A percentile compares a stretch with the other conserved stretches of the same genome.
Evolutionary conservation across 495 filamentous ascomycete species (phyloP).

Genomic region (Talaromyces wortmannii): DNA sequence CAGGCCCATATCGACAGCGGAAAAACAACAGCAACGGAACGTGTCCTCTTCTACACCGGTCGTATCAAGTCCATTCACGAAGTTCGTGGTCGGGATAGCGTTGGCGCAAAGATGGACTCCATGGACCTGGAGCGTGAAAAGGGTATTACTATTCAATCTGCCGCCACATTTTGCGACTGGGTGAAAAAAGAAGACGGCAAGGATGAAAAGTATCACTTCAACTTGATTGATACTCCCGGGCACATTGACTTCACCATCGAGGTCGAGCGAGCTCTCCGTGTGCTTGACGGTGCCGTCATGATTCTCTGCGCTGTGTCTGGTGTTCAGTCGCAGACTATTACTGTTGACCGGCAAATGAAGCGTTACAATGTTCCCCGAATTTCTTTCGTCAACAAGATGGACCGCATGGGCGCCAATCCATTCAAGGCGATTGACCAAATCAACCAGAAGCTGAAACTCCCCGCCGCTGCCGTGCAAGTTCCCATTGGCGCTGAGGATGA

Average conservation of each 20-base stretch:
- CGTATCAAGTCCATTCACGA: slow-evolving; percentile 96
- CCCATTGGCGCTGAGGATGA: slow-evolving; percentile 91
- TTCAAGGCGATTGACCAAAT: slow-evolving; percentile 98
- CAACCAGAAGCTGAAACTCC: slow-evolving; percentile 86
- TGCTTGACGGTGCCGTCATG: slow-evolving; percentile 97
- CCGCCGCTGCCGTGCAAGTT: slow-evolving; percentile 90
- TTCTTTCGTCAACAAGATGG: slow-evolving; percentile 99
- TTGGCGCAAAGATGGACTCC: slow-evolving; percentile 99
- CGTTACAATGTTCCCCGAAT: slow-evolving; percentile 94
- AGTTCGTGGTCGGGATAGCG: slow-evolving; percentile 88
- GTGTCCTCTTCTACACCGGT: slow-evolving; percentile 97
- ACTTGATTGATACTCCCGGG: slow-evolving; percentile 97
- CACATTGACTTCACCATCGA: slow-evolving; percentile 99
- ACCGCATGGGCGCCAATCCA: slow-evolving; percentile 96
- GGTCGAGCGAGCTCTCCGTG: slow-evolving; percentile 91
- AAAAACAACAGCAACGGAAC: slow-evolving; percentile 95
- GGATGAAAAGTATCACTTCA: slow-evolving; percentile 92
- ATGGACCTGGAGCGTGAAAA: slow-evolving; percentile 99
- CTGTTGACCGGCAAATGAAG: slow-evolving; percentile 97
- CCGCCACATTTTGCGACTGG: slow-evolving; percentile 98
- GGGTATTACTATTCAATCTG: slow-evolving; percentile 98
- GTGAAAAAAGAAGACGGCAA: slow-evolving; percentile 70
- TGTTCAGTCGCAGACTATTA: slow-evolving; percentile 97
- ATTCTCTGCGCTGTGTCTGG: slow-evolving; percentile 96
- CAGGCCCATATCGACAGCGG: slow-evolving; percentile 98